phyloP scores from a whole-genome alignment of 1,139 yeast genomes.

The Geotrichum aggregatum region DNA sequence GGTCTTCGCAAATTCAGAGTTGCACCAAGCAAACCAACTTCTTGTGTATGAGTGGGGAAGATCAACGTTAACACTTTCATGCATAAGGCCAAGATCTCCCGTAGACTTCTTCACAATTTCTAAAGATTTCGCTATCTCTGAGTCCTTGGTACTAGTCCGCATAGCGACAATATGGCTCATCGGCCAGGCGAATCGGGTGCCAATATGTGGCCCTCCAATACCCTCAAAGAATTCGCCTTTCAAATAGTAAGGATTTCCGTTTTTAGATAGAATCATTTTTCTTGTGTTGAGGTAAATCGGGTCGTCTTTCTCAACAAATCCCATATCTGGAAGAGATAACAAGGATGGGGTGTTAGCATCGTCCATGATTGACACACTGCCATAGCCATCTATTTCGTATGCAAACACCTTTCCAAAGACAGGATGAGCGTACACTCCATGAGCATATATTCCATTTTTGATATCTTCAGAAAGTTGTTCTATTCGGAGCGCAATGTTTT shows the following conservation, averaged over 20 bases:
- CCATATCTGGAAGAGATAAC: conserved; percentile 75
- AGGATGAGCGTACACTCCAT: conserved; percentile 66
- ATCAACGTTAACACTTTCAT: conserved; percentile 73
- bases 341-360: conserved; percentile 88
- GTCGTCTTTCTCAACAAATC: conserved; percentile 53
- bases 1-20: conserved; percentile 84
- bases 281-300: conserved; percentile 72
- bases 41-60: conserved; percentile 49
- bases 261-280: conserved; percentile 61
- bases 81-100: conserved; percentile 74
- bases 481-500: conserved; percentile 32
- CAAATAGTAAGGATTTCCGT: conserved; percentile 75
- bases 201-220: conserved; percentile 88
- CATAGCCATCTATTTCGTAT: conserved; percentile 86
- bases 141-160: conserved; percentile 68
- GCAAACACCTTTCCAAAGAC: conserved; percentile 74
- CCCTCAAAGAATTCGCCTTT: conserved; percentile 64
- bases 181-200: conserved; percentile 82
- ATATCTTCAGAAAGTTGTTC: conserved; percentile 46
- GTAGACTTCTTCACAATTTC: conserved; percentile 56
- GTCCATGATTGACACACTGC: conserved; percentile 71
- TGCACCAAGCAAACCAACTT: conserved; percentile 94
- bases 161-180: conserved; percentile 73
- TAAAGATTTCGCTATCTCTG: conserved; percentile 55
- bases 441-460: conserved; percentile 53